Evolutionary conservation across 2,329 filamentous ascomycete species (phyloP).

Genomic region (Aspergillus niger): DNA sequence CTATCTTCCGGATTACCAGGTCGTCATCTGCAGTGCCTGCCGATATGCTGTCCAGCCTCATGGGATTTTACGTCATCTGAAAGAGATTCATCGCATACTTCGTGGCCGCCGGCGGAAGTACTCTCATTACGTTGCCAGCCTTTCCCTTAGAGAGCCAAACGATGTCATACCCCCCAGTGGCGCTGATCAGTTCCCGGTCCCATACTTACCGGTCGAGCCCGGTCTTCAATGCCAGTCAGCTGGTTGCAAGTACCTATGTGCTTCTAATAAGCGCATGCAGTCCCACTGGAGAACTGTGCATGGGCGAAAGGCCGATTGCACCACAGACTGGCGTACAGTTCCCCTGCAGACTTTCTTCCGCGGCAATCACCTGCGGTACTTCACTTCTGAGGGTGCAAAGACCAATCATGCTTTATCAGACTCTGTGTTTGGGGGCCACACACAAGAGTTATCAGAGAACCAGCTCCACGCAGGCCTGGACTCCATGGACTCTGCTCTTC

Average conservation of each 20-base stretch:
- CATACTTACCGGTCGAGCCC: conserved; percentile 25
- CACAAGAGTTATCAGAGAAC: not conserved
- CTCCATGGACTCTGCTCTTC: not conserved
- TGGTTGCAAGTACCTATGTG: conserved; percentile 31
- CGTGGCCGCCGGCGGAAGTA: conserved; percentile 16
- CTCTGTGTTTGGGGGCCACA: not conserved
- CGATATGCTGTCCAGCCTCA: conserved; percentile 30
- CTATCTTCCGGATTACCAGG: conserved; percentile 19
- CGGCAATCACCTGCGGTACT: conserved; percentile 30
- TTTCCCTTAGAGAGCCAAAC: conserved; percentile 22
- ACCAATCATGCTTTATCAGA: not conserved
- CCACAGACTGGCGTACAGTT: conserved; percentile 9
- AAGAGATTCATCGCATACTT: conserved; percentile 31
- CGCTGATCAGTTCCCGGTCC: conserved; percentile 28
- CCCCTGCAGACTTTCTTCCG: conserved; percentile 32
- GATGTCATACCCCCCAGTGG: conserved; percentile 21
- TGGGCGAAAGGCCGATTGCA: conserved; percentile 6
- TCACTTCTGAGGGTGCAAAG: conserved; percentile 11
- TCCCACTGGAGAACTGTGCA: conserved; percentile 30
- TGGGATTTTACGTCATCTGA: conserved; percentile 31
- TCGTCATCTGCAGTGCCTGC: conserved; percentile 27
- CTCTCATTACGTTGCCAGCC: conserved; percentile 10
- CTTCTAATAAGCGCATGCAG: conserved; percentile 35
- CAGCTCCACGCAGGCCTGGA: not conserved
- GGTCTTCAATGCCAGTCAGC: conserved; percentile 21